Percentiles rank a stretch among this genome's conserved stretches.
Evolutionary conservation across 257 asterid species (phyloP).

Genomic region (Schizonepeta tenuifolia): DNA sequence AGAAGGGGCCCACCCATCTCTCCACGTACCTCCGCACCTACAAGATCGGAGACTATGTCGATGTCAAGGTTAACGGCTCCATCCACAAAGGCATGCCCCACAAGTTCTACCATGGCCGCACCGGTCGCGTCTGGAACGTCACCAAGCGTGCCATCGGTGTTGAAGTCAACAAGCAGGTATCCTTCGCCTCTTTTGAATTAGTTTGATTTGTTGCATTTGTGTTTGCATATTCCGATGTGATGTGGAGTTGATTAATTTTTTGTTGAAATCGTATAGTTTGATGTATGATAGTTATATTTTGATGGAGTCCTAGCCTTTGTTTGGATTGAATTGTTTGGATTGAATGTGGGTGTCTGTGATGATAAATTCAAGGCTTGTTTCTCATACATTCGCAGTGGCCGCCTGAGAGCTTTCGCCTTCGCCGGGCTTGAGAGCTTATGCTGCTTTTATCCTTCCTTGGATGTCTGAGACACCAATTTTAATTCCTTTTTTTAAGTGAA

Average conservation of each 20-base stretch:
- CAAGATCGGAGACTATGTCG: conserved; percentile 67
- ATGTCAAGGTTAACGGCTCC: conserved; percentile 65
- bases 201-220: no score
- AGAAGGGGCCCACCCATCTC: conserved; percentile 62
- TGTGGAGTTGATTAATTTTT: no score
- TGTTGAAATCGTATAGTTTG: not conserved
- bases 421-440: conserved; percentile 63
- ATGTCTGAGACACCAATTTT: conserved; percentile 36
- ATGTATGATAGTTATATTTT: not conserved
- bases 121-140: conserved; percentile 69
- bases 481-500: no score
- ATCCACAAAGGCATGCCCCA: conserved; percentile 75
- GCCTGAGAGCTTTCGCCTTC: conserved; percentile 62
- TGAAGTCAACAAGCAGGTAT: conserved; percentile 67
- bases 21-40: conserved; percentile 56
- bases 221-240: no score
- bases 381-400: conserved; percentile 76
- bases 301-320: no score
- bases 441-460: conserved; percentile 36
- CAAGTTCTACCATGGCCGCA: conserved; percentile 70
- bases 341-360: conserved; percentile 35
- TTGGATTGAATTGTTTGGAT: no score
- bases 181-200: no score
- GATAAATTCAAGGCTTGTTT: conserved; percentile 55
- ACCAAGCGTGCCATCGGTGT: conserved; percentile 70